A percentile compares a stretch with the other conserved stretches of the same genome.
Conservation (phyloP, 495 filamentous ascomycete genomes). For the Penicillium crystallinum region DNA sequence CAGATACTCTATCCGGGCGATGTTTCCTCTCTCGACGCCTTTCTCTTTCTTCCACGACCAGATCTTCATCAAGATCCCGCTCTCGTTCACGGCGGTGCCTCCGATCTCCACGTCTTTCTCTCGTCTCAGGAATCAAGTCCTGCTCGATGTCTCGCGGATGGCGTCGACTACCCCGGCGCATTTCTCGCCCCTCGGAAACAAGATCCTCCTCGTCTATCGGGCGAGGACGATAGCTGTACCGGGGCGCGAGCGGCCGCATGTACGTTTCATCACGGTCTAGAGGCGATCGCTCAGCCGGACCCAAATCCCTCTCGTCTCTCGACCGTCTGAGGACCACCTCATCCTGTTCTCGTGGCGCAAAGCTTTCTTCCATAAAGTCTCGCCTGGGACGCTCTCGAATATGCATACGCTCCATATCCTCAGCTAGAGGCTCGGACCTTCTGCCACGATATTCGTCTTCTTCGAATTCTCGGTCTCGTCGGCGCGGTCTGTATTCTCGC, state of each 20-base stretch:
- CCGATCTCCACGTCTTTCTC: slow-evolving; percentile 9
- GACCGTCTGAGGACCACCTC: slow-evolving; percentile 16
- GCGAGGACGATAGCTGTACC: slow-evolving; percentile 10
- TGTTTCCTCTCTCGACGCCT: slow-evolving; percentile 5
- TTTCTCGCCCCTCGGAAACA: slow-evolving; percentile 15
- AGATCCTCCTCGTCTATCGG: slow-evolving; percentile 18
- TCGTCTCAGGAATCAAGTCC: slow-evolving; percentile 13
- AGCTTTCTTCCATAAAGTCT: slow-evolving; percentile 24
- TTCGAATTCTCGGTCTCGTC: slow-evolving; percentile 18
- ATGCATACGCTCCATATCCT: slow-evolving; percentile 31
- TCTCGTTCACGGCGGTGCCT: background rate
- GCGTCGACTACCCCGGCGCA: slow-evolving; percentile 8
- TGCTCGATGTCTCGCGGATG: slow-evolving; percentile 18
- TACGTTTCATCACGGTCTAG: slow-evolving; percentile 30
- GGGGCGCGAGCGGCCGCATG: slow-evolving; percentile 10
- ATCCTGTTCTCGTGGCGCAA: slow-evolving; percentile 17
- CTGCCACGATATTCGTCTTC: slow-evolving; percentile 24
- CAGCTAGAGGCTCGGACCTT: slow-evolving; percentile 20
- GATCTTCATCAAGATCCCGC: background rate
- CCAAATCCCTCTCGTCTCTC: slow-evolving; percentile 21
- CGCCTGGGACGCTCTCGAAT: slow-evolving; percentile 25
- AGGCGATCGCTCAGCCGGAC: slow-evolving; percentile 12
- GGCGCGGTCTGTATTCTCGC: slow-evolving; percentile 11
- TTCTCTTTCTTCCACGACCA: background rate
- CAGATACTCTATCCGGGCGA: slow-evolving; percentile 16